Evolutionary conservation across 108 stramenopile genomes (phyloP).

Genomic region (Nannochloropsis gaditana): DNA sequence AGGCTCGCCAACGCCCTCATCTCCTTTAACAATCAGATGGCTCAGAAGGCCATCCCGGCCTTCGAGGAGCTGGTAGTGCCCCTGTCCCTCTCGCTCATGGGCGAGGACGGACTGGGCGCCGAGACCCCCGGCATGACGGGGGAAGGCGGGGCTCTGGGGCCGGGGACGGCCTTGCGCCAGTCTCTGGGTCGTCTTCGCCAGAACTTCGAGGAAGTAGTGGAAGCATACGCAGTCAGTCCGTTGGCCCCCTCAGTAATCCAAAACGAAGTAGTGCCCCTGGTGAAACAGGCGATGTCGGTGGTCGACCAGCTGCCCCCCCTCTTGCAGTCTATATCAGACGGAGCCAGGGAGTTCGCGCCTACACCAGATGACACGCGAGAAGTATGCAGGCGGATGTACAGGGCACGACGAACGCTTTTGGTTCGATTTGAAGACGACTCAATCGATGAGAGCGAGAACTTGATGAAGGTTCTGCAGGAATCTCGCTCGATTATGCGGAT

Average conservation of each 20-base stretch:
- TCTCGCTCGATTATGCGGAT: constrained; percentile 66
- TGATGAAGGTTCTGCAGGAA: constrained; percentile 70
- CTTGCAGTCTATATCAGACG: constrained; percentile 62
- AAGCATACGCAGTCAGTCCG: constrained; percentile 16
- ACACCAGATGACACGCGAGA: constrained; percentile 57
- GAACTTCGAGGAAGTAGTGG: constrained; percentile 22
- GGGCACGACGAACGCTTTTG: constrained; percentile 73
- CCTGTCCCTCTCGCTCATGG: constrained; percentile 61
- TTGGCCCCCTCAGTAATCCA: constrained; percentile 32
- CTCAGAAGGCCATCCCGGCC: constrained; percentile 67
- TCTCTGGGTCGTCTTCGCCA: background rate
- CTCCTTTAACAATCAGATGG: constrained; percentile 82
- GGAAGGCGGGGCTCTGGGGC: background rate
- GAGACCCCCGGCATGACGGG: constrained; percentile 16
- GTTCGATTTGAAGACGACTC: constrained; percentile 74
- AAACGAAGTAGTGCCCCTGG: constrained; percentile 58
- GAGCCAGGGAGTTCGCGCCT: constrained; percentile 77
- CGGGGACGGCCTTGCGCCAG: background rate
- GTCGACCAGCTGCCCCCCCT: constrained; percentile 81
- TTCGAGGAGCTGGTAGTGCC: constrained; percentile 80
- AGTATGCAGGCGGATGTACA: constrained; percentile 62
- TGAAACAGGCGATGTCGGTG: constrained; percentile 64
- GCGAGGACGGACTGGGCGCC: constrained; percentile 51
- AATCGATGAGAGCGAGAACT: constrained; percentile 74
- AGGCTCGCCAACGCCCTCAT: constrained; percentile 74